phyloP scores from a whole-genome alignment of 345 rosid genomes.

The Salix arbutifolia region DNA sequence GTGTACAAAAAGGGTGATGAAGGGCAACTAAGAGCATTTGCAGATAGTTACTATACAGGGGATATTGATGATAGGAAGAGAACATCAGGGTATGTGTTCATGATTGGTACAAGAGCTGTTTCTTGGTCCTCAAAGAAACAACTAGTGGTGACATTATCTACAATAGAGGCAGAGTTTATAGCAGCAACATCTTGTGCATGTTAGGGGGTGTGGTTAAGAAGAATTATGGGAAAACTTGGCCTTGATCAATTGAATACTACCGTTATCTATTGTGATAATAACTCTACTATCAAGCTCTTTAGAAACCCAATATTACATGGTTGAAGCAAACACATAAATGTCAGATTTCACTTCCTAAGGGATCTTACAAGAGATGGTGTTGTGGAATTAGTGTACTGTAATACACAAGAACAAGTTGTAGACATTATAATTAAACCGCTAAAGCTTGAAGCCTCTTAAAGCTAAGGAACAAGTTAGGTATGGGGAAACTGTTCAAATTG shows the following conservation, averaged over 20 bases:
- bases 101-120: not conserved
- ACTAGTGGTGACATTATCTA: too few relatives aligned
- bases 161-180: not conserved
- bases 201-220: not conserved
- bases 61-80: too few relatives aligned
- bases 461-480: too few relatives aligned
- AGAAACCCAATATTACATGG: not conserved
- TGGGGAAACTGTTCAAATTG: too few relatives aligned
- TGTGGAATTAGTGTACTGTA: not conserved
- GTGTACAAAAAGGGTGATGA: too few relatives aligned
- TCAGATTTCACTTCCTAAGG: not conserved
- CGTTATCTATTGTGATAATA: not conserved
- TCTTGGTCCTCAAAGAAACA: not conserved
- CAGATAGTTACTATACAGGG: too few relatives aligned
- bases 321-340: conserved; percentile 1
- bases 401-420: not conserved
- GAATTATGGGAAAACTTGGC: not conserved
- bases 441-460: not conserved
- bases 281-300: not conserved
- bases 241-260: not conserved
- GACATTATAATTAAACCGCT: not conserved
- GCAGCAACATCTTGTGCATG: not conserved
- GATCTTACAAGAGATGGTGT: not conserved
- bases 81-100: too few relatives aligned
- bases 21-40: too few relatives aligned